phyloP scores from a whole-genome alignment of 495 filamentous ascomycete species.

The Daldinia childiae region DNA sequence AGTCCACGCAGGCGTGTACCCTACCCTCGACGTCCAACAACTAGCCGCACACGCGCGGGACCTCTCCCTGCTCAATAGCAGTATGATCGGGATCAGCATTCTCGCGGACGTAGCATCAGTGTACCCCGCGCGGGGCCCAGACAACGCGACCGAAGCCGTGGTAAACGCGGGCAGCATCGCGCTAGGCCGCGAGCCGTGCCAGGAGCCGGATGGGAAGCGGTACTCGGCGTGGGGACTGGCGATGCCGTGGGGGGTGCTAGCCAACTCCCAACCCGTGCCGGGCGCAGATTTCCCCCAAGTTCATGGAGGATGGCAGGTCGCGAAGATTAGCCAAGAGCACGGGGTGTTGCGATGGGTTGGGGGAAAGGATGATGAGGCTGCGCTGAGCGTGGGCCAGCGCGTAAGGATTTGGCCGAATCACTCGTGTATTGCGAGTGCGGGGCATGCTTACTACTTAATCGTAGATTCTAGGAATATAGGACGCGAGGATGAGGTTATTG shows the following conservation, averaged over 20 bases:
- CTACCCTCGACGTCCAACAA: constrained; percentile 84
- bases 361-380: constrained; percentile 59
- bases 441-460: constrained; percentile 78
- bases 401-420: constrained; percentile 86
- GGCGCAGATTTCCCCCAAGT: constrained; percentile 52
- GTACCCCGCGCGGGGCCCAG: constrained; percentile 66
- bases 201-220: constrained; percentile 50
- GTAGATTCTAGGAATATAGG: constrained; percentile 69
- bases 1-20: constrained; percentile 77
- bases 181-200: constrained; percentile 79
- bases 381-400: constrained; percentile 65
- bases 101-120: constrained; percentile 76
- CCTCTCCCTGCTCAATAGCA: constrained; percentile 50
- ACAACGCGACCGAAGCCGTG: constrained; percentile 69
- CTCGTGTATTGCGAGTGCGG: constrained; percentile 79
- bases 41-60: constrained; percentile 72
- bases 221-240: constrained; percentile 81
- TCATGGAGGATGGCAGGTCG: constrained; percentile 67
- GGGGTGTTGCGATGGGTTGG: constrained; percentile 65
- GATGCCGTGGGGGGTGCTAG: constrained; percentile 62
- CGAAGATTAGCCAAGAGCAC: constrained; percentile 72
- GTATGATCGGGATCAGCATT: constrained; percentile 73
- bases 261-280: constrained; percentile 34
- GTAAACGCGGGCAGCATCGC: constrained; percentile 76
- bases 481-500: constrained; percentile 66